Evolutionary conservation across 164 flowering plant genomes (phyloP).

Genomic region (Sextonia rubra): DNA sequence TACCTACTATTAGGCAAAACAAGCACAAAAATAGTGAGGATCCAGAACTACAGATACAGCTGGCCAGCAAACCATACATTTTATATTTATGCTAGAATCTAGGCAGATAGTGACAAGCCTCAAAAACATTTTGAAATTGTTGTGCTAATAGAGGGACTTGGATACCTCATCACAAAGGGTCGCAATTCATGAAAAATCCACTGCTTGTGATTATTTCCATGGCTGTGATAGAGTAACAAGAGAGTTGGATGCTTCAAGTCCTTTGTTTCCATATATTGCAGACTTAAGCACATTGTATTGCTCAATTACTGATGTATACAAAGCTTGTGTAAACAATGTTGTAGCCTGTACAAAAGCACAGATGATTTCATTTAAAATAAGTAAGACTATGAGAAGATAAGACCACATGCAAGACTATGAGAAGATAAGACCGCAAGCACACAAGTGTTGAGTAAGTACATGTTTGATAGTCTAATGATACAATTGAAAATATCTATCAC

Average conservation of each 20-base stretch:
- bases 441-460: too few relatives aligned
- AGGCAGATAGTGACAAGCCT: neutral
- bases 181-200: neutral
- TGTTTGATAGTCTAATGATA: too few relatives aligned
- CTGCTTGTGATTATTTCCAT: slow-evolving; percentile 36
- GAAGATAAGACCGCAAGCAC: neutral
- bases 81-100: neutral
- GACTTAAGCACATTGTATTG: slow-evolving; percentile 74
- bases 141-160: neutral
- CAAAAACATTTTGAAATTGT: neutral
- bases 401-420: neutral
- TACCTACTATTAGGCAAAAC: neutral
- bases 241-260: slow-evolving; percentile 59
- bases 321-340: slow-evolving; percentile 41
- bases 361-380: neutral
- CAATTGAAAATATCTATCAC: too few relatives aligned
- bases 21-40: too few relatives aligned
- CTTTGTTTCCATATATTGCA: slow-evolving; percentile 69
- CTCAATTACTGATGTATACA: slow-evolving; percentile 53
- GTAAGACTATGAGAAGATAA: neutral
- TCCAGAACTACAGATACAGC: neutral
- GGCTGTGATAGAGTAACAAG: slow-evolving; percentile 69
- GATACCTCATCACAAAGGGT: slow-evolving; percentile 20
- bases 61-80: neutral
- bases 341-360: slow-evolving; percentile 50